These are phyloP conservation scores for Solanum microdontum DNA, from an alignment of 257 asterid genomes.

Conservation along the genomic window DNA sequence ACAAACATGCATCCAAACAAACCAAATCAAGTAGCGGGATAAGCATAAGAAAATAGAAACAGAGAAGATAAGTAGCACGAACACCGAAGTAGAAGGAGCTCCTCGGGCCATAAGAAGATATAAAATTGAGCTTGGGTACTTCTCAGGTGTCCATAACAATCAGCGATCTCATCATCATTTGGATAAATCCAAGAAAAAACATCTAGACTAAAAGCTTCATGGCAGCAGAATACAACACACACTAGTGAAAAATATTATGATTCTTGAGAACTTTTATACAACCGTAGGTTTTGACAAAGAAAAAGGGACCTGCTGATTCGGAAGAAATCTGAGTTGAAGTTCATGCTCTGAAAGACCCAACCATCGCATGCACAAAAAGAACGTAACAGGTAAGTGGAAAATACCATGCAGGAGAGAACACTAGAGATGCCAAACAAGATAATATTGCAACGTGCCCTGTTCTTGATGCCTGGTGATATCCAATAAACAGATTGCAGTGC, in stretches of 20 bases:
- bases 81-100: no score
- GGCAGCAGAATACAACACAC: not conserved
- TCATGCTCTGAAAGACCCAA: not conserved
- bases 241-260: not conserved
- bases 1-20: no score
- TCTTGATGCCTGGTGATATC: not conserved
- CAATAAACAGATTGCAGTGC: not conserved
- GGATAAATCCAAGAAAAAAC: no score
- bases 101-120: no score
- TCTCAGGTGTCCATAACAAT: no score
- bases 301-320: not conserved
- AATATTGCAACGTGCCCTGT: not conserved
- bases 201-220: not conserved
- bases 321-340: not conserved
- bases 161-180: no score
- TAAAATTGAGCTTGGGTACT: no score
- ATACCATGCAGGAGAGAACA: not conserved
- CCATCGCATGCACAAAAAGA: not conserved
- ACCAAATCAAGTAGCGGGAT: no score
- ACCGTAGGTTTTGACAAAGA: not conserved
- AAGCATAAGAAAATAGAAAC: no score
- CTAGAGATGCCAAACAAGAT: not conserved
- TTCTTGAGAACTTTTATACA: not conserved
- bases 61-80: no score
- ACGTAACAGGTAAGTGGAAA: not conserved